Conservation (phyloP, 2,329 filamentous ascomycete genomes). For the Diatrype stigma region DNA sequence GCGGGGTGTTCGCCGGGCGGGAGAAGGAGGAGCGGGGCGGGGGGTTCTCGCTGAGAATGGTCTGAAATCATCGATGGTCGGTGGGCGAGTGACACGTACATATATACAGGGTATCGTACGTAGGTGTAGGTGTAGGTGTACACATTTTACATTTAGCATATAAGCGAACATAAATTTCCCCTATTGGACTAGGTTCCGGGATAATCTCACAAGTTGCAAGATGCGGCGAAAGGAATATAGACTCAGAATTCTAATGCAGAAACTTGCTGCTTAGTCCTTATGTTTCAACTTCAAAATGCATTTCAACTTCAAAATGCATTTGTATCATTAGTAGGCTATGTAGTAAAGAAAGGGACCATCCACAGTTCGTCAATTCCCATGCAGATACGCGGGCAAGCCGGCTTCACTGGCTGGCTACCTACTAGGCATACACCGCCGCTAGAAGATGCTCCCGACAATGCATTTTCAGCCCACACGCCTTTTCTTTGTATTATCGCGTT, state of each 20-base stretch:
- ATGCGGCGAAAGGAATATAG: too few relatives aligned
- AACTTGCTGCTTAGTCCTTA: too few relatives aligned
- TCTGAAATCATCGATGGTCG: conserved; percentile 25
- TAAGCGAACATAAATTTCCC: too few relatives aligned
- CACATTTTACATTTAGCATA: too few relatives aligned
- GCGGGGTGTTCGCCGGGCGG: conserved; percentile 64
- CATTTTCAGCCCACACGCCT: conserved; percentile 11
- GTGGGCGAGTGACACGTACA: too few relatives aligned
- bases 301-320: too few relatives aligned
- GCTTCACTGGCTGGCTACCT: neutral
- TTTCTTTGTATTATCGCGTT: neutral
- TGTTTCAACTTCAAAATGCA: too few relatives aligned
- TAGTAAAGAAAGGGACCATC: conserved; percentile 8
- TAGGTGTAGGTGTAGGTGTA: too few relatives aligned
- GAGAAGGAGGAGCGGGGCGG: conserved; percentile 62
- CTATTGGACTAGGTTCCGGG: too few relatives aligned
- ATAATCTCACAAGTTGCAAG: too few relatives aligned
- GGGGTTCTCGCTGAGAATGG: conserved; percentile 63
- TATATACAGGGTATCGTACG: neutral
- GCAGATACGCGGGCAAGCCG: neutral
- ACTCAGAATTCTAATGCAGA: too few relatives aligned
- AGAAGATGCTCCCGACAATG: neutral
- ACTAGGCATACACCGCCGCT: neutral
- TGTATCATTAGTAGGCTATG: conserved; percentile 23
- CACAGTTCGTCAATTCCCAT: conserved; percentile 13